Evolutionary conservation across 768 basidiomycete species (phyloP).

Genomic region (Leccinum subgranulosum): DNA sequence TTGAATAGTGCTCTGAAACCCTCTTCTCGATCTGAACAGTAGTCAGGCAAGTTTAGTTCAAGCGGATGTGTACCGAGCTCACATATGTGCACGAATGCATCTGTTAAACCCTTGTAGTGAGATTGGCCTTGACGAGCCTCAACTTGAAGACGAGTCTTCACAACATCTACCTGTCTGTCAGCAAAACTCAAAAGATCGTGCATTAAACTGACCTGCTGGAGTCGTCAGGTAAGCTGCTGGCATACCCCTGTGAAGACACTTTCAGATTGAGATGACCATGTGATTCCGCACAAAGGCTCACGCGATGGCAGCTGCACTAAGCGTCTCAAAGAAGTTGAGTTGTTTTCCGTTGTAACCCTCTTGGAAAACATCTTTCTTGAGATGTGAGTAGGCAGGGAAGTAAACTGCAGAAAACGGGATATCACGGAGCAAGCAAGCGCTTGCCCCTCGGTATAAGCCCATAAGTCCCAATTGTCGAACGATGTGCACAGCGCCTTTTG

Average conservation of each 20-base stretch:
- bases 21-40: constrained; percentile 70
- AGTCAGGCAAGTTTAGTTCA: constrained; percentile 6
- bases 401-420: constrained; percentile 97
- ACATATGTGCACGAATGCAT: constrained; percentile 92
- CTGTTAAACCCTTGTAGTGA: constrained; percentile 82
- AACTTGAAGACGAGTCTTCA: constrained; percentile 94
- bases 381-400: constrained; percentile 83
- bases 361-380: constrained; percentile 91
- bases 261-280: constrained; percentile 26
- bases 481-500: constrained; percentile 89
- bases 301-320: constrained; percentile 79
- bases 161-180: constrained; percentile 65
- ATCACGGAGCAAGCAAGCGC: constrained; percentile 90
- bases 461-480: constrained; percentile 88
- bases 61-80: constrained; percentile 31
- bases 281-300: constrained; percentile 40
- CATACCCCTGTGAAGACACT: constrained; percentile 71
- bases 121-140: constrained; percentile 91
- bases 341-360: constrained; percentile 96
- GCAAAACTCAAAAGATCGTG: constrained; percentile 3
- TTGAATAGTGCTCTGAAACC: constrained; percentile 90
- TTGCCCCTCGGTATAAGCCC: constrained; percentile 90
- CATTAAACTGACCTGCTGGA: constrained; percentile 63
- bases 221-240: constrained; percentile 94
- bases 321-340: constrained; percentile 85